Percentiles rank a stretch among this genome's conserved stretches.
Evolutionary conservation across 805 yeast genomes (phyloP).

Genomic region (Vanderwaltozyma tropicalis): DNA sequence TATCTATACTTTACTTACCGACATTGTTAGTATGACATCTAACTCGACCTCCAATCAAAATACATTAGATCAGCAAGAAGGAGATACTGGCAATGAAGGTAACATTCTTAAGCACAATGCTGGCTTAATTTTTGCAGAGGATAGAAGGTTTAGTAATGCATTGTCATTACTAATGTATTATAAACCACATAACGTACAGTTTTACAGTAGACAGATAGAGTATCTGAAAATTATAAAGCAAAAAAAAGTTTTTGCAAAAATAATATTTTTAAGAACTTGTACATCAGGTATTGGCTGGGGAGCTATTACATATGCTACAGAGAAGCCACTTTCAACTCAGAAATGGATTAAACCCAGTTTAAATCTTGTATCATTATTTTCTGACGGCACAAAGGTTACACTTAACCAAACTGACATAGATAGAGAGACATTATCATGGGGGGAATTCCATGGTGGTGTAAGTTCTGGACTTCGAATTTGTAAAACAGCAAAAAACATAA

Average conservation of each 20-base stretch:
- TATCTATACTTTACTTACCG: conserved; percentile 10
- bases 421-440: conserved; percentile 58
- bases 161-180: conserved; percentile 45
- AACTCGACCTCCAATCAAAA: conserved; percentile 25
- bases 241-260: conserved; percentile 43
- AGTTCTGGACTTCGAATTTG: conserved; percentile 76
- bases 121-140: conserved; percentile 61
- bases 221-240: conserved; percentile 46
- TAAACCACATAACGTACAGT: conserved; percentile 15
- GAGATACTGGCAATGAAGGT: conserved; percentile 16
- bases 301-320: conserved; percentile 23
- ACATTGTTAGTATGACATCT: conserved; percentile 40
- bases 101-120: conserved; percentile 13
- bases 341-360: conserved; percentile 69
- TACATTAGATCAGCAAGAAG: conserved; percentile 1
- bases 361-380: conserved; percentile 59
- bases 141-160: conserved; percentile 70
- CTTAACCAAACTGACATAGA: conserved; percentile 43
- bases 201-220: conserved; percentile 37
- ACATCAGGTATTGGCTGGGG: conserved; percentile 33
- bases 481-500: conserved; percentile 45
- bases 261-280: conserved; percentile 60
- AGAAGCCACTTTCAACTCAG: conserved; percentile 76
- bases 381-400: conserved; percentile 54
- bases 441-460: conserved; percentile 84